Evolutionary conservation across 2,329 filamentous ascomycete species (phyloP), one percentile per base, ranked within the genome.

Genomic region (Pseudogymnoascus sp.): DNA sequence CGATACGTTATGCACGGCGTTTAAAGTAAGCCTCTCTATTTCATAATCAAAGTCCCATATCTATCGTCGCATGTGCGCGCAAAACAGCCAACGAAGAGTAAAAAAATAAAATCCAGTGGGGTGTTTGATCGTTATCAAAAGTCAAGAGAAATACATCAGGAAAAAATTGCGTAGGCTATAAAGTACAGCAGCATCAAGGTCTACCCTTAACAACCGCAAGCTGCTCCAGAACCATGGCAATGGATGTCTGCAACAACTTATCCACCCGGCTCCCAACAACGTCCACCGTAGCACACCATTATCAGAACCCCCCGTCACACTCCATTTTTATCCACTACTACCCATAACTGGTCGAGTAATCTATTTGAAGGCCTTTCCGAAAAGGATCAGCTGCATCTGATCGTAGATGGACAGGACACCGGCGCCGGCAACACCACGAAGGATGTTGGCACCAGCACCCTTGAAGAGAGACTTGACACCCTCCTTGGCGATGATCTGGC

Each of bases 341-440:
- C 45, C 21, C 21, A 51, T 51, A 67, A 68, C 36, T 60, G 36
- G 45, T 63, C 47, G 65, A 69, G 68, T 69, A 63, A 69, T 75
- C 68, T 76, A 78, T 80, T 96, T 96, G 93, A 93, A 99, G 86
- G 92, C 91, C 93, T 99, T 97, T 81, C 95, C 95, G 91, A 99
- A 99, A 82, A 99, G 83, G 80, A 99, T 82, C 80, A 99, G 87
- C 90, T 99, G 95, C 81, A 91, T 91, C 87, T 97, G 93, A 81
- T 99, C 95, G 85, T 99, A 99, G 91, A 99, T 97, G 81, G 95
- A 99, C 80, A 99, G 87, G 79, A 99, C 95, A 99, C 95, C 95
- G 85, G 95, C 95, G 91, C 95, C 96, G 78, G 95, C 95, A 78
- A 99, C 95, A 97, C 95, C 96, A 96, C 95, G 95, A 84, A 99